Evolutionary conservation across 2,329 filamentous ascomycete genomes (phyloP).

Genomic region (Claviceps arundinis): DNA sequence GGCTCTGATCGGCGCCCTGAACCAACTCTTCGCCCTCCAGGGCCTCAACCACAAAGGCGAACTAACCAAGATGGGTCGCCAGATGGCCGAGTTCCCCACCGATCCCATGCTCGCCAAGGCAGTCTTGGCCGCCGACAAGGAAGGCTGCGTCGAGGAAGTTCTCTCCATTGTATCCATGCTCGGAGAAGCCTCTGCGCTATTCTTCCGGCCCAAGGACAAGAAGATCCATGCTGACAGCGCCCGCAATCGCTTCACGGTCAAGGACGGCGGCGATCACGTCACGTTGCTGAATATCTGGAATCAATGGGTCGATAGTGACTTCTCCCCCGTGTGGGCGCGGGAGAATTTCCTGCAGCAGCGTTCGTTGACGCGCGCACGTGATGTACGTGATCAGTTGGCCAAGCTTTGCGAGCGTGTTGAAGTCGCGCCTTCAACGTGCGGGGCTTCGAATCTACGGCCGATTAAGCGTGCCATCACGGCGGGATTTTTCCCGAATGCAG

Average conservation of each 20-base stretch:
- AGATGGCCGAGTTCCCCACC: constrained; percentile 91
- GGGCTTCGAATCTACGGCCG: constrained; percentile 54
- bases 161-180: constrained; percentile 92
- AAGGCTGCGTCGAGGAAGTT: constrained; percentile 88
- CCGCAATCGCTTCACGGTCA: constrained; percentile 73
- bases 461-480: constrained; percentile 82
- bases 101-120: constrained; percentile 86
- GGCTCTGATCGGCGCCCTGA: constrained; percentile 75
- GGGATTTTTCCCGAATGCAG: constrained; percentile 91
- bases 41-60: constrained; percentile 80
- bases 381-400: constrained; percentile 82
- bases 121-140: constrained; percentile 75
- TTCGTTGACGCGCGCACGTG: constrained; percentile 73
- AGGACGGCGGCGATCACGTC: constrained; percentile 81
- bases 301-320: constrained; percentile 89
- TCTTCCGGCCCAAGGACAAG: constrained; percentile 94
- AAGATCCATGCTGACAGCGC: constrained; percentile 92
- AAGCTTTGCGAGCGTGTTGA: constrained; percentile 92
- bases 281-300: constrained; percentile 89
- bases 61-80: constrained; percentile 77
- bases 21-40: constrained; percentile 82
- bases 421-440: constrained; percentile 56
- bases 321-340: constrained; percentile 70
- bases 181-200: constrained; percentile 74
- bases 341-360: constrained; percentile 93